A percentile compares a stretch with the other conserved stretches of the same genome.
Evolutionary conservation across 2,329 filamentous ascomycete genomes (phyloP).

Genomic region (Reticulascus tulasneorum): DNA sequence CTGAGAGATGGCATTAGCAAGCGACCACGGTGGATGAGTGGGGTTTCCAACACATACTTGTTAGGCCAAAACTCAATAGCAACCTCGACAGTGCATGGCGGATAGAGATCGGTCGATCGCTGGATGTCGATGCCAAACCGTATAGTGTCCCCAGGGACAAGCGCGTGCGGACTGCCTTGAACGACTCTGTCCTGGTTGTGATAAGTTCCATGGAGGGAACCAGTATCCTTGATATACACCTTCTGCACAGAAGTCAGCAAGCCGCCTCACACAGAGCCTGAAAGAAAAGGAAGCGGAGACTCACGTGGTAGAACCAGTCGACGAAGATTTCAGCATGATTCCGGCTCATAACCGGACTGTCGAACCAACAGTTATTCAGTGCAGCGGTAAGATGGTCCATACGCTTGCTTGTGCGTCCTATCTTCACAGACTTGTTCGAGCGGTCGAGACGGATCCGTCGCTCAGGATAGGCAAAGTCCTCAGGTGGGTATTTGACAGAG

Average conservation of each 20-base stretch:
- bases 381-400: constrained; percentile 27
- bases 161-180: constrained; percentile 8
- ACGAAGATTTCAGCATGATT: constrained; percentile 56
- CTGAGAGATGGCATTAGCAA: too few relatives aligned
- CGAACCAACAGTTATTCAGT: constrained; percentile 60
- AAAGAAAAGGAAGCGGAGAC: constrained; percentile 10
- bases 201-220: constrained; percentile 52
- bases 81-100: constrained; percentile 33
- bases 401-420: constrained; percentile 43
- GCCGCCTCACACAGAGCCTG: too few relatives aligned
- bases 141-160: constrained; percentile 26
- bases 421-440: constrained; percentile 22
- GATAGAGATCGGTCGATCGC: constrained; percentile 28
- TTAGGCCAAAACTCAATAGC: constrained; percentile 18
- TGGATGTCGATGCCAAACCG: constrained; percentile 33
- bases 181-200: constrained; percentile 29
- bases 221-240: constrained; percentile 40
- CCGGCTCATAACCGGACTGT: constrained; percentile 69
- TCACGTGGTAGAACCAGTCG: constrained; percentile 40
- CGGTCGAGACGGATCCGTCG: too few relatives aligned
- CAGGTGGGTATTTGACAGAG: constrained; percentile 17
- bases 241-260: constrained; percentile 28
- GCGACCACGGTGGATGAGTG: too few relatives aligned
- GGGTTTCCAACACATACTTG: too few relatives aligned
- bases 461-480: constrained; percentile 17